phyloP scores from a whole-genome alignment of 306 rosid species.

The Quercus glauca region DNA sequence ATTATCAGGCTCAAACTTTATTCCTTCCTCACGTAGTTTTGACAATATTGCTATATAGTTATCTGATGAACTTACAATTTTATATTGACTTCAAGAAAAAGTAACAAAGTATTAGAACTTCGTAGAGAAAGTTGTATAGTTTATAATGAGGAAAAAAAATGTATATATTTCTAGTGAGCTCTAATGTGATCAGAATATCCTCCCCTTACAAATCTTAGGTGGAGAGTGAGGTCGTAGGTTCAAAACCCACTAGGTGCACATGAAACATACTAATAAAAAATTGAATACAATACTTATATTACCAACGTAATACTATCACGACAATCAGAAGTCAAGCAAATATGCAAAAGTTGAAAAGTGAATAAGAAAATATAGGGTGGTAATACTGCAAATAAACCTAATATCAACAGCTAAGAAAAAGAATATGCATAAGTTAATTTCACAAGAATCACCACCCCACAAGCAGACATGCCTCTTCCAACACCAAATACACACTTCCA shows the following conservation, averaged over 20 bases:
- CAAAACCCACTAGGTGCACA: neutral
- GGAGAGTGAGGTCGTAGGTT: too few species aligned
- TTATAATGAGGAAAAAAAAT: neutral
- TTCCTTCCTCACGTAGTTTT: constrained; percentile 71
- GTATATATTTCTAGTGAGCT: neutral
- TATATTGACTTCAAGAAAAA: constrained; percentile 59
- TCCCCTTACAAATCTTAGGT: too few species aligned
- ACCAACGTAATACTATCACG: neutral
- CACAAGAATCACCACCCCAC: too few species aligned
- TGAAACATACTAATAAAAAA: too few species aligned
- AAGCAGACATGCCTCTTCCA: neutral
- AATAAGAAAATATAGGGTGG: neutral
- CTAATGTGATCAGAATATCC: too few species aligned
- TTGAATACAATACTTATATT: neutral
- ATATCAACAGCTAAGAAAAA: neutral
- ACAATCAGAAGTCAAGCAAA: neutral
- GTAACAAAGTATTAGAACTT: constrained; percentile 23
- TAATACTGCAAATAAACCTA: neutral
- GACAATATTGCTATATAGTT: constrained; percentile 64
- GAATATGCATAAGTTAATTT: neutral
- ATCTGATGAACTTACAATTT: constrained; percentile 78
- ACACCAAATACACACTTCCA: neutral
- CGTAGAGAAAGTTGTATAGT: neutral
- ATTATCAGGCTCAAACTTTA: constrained; percentile 79
- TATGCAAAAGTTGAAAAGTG: neutral